phyloP scores from a whole-genome alignment of 345 rosid species.

The Arabidopsis suecica region DNA sequence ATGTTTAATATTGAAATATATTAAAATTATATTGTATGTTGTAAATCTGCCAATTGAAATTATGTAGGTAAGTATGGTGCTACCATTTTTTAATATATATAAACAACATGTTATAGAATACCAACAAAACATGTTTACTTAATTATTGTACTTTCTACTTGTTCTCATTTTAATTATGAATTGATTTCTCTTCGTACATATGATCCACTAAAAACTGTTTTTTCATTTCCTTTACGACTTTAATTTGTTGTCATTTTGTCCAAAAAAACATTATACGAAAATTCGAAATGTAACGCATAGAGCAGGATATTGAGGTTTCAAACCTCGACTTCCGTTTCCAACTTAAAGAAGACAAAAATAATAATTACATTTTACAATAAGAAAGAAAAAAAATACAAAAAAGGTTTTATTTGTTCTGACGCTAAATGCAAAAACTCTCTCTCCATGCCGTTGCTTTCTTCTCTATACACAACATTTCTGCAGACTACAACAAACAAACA shows the following conservation, averaged over 20 bases:
- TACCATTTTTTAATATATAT: background rate
- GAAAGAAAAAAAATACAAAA: constrained; percentile 1
- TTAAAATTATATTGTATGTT: no score
- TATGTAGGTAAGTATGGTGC: background rate
- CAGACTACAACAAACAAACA: background rate
- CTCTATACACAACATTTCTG: constrained; percentile 25
- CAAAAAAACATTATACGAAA: background rate
- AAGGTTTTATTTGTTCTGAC: constrained; percentile 29
- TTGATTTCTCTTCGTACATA: background rate
- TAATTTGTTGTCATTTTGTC: background rate
- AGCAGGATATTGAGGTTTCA: constrained; percentile 15
- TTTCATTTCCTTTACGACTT: no score
- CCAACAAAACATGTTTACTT: background rate
- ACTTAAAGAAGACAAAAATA: background rate
- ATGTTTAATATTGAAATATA: background rate
- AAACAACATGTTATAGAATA: background rate
- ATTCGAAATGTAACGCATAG: constrained; percentile 6
- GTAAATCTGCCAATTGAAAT: no score
- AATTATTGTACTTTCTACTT: background rate
- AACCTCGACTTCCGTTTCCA: constrained; percentile 2
- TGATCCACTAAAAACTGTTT: background rate
- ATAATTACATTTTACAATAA: no score
- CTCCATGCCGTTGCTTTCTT: constrained; percentile 39
- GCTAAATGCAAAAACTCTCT: constrained; percentile 33
- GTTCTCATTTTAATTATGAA: background rate